Conservation (phyloP, 2,329 filamentous ascomycete genomes). For the Calycina herbarum region DNA sequence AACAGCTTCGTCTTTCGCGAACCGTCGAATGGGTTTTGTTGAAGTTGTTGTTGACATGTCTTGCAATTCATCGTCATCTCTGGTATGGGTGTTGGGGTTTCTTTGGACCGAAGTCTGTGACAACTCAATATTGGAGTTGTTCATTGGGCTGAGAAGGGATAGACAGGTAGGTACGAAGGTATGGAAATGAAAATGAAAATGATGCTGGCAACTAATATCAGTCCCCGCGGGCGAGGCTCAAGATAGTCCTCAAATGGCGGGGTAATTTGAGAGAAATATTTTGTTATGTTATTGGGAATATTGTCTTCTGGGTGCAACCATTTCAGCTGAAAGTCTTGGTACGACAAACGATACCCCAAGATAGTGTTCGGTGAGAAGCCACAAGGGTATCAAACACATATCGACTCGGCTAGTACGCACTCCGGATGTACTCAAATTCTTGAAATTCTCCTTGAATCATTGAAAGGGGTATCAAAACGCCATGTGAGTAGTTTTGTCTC, state of each 20-base stretch:
- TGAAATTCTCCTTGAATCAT: not conserved
- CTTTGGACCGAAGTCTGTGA: not conserved
- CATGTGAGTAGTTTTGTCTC: not conserved
- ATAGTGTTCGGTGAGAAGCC: not conserved
- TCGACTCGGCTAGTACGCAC: not conserved
- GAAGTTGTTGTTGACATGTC: not conserved
- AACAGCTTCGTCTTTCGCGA: conserved; percentile 14
- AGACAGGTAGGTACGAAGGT: no score
- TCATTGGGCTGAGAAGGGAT: not conserved
- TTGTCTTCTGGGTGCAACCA: not conserved
- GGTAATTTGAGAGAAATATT: not conserved
- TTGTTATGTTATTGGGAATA: not conserved
- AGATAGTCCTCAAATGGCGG: not conserved
- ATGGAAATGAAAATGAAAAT: not conserved
- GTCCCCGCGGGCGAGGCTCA: not conserved
- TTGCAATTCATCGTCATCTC: not conserved
- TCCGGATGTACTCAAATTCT: no score
- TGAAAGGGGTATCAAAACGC: not conserved
- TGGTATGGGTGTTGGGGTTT: not conserved
- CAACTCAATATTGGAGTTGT: not conserved
- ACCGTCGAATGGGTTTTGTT: not conserved
- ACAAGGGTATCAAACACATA: not conserved
- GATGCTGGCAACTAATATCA: not conserved
- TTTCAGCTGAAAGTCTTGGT: not conserved
- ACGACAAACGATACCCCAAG: not conserved